phyloP scores from a whole-genome alignment of 192 early-diverging fungal genomes.

The Geosiphon pyriformis region DNA sequence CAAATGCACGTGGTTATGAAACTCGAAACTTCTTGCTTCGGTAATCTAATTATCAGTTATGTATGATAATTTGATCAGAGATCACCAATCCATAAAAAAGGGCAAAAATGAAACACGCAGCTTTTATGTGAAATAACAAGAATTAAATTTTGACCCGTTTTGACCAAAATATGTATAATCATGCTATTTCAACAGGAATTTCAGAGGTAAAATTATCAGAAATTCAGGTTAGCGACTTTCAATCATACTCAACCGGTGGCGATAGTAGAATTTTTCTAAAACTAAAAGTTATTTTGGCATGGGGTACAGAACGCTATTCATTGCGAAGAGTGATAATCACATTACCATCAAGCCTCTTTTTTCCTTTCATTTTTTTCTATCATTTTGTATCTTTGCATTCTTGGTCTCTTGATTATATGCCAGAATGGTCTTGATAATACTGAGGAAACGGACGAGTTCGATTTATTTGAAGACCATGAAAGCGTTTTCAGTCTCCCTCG shows the following conservation, averaged over 20 bases:
- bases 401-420: background rate
- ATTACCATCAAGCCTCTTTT: slow-evolving; percentile 17
- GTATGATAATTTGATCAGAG: too few relatives aligned
- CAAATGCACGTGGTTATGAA: too few relatives aligned
- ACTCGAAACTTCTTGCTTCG: too few relatives aligned
- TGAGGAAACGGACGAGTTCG: background rate
- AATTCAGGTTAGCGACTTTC: background rate
- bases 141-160: too few relatives aligned
- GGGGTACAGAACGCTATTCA: background rate
- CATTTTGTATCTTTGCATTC: background rate
- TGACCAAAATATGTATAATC: too few relatives aligned
- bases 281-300: background rate
- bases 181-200: too few relatives aligned
- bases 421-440: background rate
- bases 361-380: slow-evolving; percentile 2
- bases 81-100: too few relatives aligned
- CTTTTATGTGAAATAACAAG: too few relatives aligned
- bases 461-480: background rate
- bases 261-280: background rate
- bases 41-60: too few relatives aligned
- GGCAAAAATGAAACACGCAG: too few relatives aligned
- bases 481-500: slow-evolving; percentile 15
- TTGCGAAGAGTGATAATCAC: background rate
- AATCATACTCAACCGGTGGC: background rate
- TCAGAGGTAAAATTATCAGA: background rate